A percentile compares a stretch with the other conserved stretches of the same genome.
These are phyloP conservation scores for Teunomyces stri DNA, from an alignment of 805 yeast species.

Conservation along the genomic window DNA sequence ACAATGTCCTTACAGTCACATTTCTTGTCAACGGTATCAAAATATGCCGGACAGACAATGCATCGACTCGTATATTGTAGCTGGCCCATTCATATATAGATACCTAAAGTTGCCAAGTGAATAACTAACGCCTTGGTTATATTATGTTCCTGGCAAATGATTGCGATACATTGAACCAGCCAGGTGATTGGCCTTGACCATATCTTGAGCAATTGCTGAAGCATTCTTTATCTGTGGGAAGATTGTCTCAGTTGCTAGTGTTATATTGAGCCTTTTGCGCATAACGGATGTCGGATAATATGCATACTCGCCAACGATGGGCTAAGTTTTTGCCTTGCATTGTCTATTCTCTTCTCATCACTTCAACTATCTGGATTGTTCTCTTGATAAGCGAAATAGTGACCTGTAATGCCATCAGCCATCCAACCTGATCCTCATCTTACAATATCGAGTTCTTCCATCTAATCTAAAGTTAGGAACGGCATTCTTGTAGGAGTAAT, in stretches of 20 bases:
- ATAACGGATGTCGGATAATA: no score
- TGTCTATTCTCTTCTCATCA: slow-evolving; percentile 42
- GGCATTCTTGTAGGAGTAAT: slow-evolving; percentile 41
- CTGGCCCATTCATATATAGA: slow-evolving; percentile 80
- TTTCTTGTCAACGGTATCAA: slow-evolving; percentile 75
- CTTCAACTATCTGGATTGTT: no score
- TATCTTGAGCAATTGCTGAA: slow-evolving; percentile 61
- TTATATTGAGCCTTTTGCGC: slow-evolving; percentile 46
- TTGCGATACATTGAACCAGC: slow-evolving; percentile 73
- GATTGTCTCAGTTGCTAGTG: slow-evolving; percentile 85
- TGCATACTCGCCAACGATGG: no score
- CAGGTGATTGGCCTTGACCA: slow-evolving; percentile 70
- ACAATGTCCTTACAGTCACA: slow-evolving; percentile 56
- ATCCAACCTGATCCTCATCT: slow-evolving; percentile 86
- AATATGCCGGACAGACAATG: slow-evolving; percentile 79
- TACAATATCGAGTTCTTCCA: slow-evolving; percentile 63
- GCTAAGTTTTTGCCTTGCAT: slow-evolving; percentile 24
- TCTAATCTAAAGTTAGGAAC: slow-evolving; percentile 67
- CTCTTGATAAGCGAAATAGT: slow-evolving; percentile 58
- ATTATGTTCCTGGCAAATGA: slow-evolving; percentile 65
- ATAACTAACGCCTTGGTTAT: slow-evolving; percentile 82
- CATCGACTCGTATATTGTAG: slow-evolving; percentile 71
- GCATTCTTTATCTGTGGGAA: slow-evolving; percentile 78
- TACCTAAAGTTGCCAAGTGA: slow-evolving; percentile 54
- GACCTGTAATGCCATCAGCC: slow-evolving; percentile 64